phyloP scores from a whole-genome alignment of 352 stramenopile genomes.

The Globisporangium barbulae region DNA sequence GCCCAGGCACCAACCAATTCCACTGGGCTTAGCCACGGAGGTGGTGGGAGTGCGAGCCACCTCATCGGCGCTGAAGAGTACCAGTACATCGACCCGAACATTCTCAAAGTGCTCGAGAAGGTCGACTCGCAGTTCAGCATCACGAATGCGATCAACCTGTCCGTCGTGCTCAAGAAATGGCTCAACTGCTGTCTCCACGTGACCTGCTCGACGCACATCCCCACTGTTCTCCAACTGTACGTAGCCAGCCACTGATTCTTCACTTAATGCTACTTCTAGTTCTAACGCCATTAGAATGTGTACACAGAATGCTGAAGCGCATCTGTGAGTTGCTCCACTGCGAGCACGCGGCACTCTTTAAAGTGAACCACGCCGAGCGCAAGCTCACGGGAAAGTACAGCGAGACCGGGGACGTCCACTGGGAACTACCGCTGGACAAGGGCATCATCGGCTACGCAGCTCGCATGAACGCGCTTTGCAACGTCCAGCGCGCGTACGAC shows the following conservation, averaged over 20 bases:
- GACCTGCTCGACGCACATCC: constrained; percentile 46
- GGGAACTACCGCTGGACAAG: constrained; percentile 71
- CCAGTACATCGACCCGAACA: constrained; percentile 76
- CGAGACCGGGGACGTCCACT: constrained; percentile 39
- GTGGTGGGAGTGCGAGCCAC: constrained; percentile 11
- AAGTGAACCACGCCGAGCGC: constrained; percentile 38
- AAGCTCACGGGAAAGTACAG: constrained; percentile 37
- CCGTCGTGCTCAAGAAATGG: constrained; percentile 70
- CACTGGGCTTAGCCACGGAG: constrained; percentile 2
- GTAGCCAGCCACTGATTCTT: background rate
- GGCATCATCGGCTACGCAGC: constrained; percentile 57
- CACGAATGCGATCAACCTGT: constrained; percentile 70
- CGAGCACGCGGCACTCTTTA: constrained; percentile 64
- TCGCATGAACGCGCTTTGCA: constrained; percentile 52
- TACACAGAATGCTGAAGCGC: constrained; percentile 38
- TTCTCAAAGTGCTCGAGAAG: constrained; percentile 78
- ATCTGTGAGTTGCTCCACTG: constrained; percentile 65
- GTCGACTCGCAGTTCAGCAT: constrained; percentile 87
- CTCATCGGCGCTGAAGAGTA: constrained; percentile 42
- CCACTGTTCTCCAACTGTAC: constrained; percentile 35
- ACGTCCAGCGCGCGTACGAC: constrained; percentile 63
- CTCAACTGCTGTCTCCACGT: constrained; percentile 62
- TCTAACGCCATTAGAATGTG: background rate
- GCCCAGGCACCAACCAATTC: background rate
- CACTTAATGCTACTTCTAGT: background rate